A percentile compares a stretch with the other conserved stretches of the same genome.
Evolutionary conservation across 1,284 basidiomycete species (phyloP).

Genomic region (Testicularia cyperi): DNA sequence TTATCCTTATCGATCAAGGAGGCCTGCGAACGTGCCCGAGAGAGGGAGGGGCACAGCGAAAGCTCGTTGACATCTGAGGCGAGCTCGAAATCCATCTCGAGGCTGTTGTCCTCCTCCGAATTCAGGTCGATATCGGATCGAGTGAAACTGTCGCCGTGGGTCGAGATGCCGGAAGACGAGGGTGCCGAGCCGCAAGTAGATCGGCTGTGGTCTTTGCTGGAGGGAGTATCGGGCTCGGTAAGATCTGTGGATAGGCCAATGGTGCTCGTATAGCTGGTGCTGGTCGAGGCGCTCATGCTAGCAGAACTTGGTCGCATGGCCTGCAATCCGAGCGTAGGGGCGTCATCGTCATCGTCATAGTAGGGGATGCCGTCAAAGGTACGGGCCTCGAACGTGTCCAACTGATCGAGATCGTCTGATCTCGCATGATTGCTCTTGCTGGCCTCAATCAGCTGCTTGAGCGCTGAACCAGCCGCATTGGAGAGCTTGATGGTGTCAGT

Average conservation of each 20-base stretch:
- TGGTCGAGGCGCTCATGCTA: slow-evolving; percentile 31
- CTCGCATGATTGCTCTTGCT: slow-evolving; percentile 11
- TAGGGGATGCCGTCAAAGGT: slow-evolving; percentile 5
- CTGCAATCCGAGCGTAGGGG: neutral
- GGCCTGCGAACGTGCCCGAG: slow-evolving; percentile 24
- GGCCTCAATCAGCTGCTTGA: slow-evolving; percentile 25
- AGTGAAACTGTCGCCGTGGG: slow-evolving; percentile 9
- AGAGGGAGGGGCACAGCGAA: slow-evolving; percentile 34
- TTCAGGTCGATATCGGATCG: slow-evolving; percentile 23
- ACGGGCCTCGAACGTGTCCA: slow-evolving; percentile 2
- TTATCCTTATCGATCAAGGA: slow-evolving; percentile 23
- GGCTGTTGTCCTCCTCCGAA: slow-evolving; percentile 9
- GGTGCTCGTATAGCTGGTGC: slow-evolving; percentile 38
- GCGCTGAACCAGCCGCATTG: slow-evolving; percentile 18
- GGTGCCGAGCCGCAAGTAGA: neutral
- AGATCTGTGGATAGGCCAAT: slow-evolving; percentile 41
- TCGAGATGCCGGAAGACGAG: slow-evolving; percentile 7
- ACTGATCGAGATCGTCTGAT: slow-evolving; percentile 2
- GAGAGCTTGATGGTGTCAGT: slow-evolving; percentile 41
- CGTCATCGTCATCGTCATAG: slow-evolving; percentile 1
- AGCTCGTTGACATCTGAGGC: slow-evolving; percentile 31
- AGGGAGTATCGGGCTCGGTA: slow-evolving; percentile 36
- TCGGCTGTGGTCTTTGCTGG: slow-evolving; percentile 14
- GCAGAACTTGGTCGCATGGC: slow-evolving; percentile 3
- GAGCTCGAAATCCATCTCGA: slow-evolving; percentile 43